Conservation (phyloP, 345 rosid genomes). For the Fremontodendron californicum region DNA sequence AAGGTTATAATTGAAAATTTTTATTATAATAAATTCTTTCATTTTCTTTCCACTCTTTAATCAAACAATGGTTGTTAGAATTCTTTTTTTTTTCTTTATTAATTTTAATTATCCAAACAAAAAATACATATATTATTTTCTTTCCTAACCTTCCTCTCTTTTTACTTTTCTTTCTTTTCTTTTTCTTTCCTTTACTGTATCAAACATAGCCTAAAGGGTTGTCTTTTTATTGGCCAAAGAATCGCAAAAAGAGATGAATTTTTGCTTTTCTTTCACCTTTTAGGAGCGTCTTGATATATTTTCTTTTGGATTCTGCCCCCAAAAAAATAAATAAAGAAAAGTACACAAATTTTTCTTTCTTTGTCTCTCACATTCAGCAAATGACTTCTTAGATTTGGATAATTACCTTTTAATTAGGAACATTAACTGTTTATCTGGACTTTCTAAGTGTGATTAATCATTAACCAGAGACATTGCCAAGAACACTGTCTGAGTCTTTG, state of each 20-base stretch:
- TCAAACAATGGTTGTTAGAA: no score
- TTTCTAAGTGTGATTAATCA: not conserved
- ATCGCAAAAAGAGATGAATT: constrained; percentile 29
- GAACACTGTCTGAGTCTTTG: not conserved
- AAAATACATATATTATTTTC: no score
- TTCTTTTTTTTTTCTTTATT: no score
- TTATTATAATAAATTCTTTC: no score
- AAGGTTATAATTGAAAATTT: no score
- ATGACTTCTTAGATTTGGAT: constrained; percentile 18
- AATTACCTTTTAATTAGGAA: not conserved
- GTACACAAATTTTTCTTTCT: constrained; percentile 8
- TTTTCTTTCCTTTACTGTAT: no score
- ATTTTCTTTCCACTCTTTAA: no score
- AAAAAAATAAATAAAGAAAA: constrained; percentile 8
- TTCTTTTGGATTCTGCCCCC: not conserved
- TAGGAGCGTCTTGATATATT: constrained; percentile 23
- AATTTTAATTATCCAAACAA: no score
- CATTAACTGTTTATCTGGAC: not conserved
- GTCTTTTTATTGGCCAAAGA: constrained; percentile 25
- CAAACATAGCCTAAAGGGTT: constrained; percentile 13
- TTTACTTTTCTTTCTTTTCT: no score
- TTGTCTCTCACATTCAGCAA: constrained; percentile 21
- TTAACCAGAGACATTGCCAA: not conserved
- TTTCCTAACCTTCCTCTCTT: no score
- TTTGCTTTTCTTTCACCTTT: constrained; percentile 30